Evolutionary conservation across 108 stramenopile genomes (phyloP).

Genomic region (Epithemia pelagica): DNA sequence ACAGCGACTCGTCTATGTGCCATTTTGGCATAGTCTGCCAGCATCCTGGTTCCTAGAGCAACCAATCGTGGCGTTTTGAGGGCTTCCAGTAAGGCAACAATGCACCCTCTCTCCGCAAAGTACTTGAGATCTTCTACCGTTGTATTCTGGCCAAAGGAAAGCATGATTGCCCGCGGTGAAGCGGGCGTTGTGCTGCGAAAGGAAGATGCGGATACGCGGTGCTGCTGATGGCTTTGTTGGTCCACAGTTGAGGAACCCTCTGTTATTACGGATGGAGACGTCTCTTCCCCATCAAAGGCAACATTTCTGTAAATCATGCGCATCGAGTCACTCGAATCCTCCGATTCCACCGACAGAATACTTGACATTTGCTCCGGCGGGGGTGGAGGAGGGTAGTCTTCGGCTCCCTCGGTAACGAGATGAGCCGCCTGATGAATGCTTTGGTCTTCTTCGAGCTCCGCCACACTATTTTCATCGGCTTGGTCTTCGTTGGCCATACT

Average conservation of each 20-base stretch:
- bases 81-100: conserved; percentile 68
- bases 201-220: conserved; percentile 5
- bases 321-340: conserved; percentile 14
- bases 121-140: conserved; percentile 76
- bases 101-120: conserved; percentile 81
- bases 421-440: conserved; percentile 1
- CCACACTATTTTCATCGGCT: conserved; percentile 4
- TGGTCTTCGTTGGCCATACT: background rate
- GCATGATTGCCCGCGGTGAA: conserved; percentile 50
- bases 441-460: conserved; percentile 19
- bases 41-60: conserved; percentile 73
- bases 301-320: conserved; percentile 37
- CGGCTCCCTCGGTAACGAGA: background rate
- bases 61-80: conserved; percentile 69
- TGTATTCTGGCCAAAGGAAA: conserved; percentile 71
- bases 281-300: conserved; percentile 45
- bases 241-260: background rate
- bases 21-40: conserved; percentile 89
- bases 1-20: conserved; percentile 78
- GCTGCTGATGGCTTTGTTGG: background rate
- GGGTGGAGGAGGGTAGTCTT: background rate
- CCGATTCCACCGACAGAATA: background rate
- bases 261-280: conserved; percentile 11
- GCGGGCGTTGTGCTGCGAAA: conserved; percentile 26
- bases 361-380: background rate